Conservation (phyloP, 441 rosid species). For the Gossypium davidsonii region DNA sequence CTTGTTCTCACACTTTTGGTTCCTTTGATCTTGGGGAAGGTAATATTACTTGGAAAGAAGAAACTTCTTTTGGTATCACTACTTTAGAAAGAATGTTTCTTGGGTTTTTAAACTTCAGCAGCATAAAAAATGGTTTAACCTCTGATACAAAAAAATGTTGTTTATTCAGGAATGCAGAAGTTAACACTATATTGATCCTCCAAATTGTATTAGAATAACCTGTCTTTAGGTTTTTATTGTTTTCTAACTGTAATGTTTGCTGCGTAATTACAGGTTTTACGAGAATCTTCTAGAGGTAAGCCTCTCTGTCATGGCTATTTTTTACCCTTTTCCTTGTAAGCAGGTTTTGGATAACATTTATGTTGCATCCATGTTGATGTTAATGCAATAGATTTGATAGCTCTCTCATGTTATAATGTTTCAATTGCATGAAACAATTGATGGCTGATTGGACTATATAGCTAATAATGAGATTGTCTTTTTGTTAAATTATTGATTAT, state of each 20-base stretch:
- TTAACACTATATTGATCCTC: not conserved
- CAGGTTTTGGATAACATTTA: not conserved
- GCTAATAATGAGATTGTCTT: not conserved
- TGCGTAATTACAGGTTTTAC: conserved; percentile 48
- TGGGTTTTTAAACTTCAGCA: not conserved
- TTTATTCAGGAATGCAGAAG: not conserved
- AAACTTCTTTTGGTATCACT: not conserved
- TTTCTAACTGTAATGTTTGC: conserved; percentile 15
- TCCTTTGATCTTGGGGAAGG: conserved; percentile 88
- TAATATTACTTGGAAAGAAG: conserved; percentile 23
- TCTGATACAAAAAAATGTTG: not conserved
- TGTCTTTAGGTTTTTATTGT: conserved; percentile 7
- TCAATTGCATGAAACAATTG: conserved; percentile 1
- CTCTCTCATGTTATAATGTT: not conserved
- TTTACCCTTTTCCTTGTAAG: not conserved
- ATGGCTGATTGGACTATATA: not conserved
- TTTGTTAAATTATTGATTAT: not conserved
- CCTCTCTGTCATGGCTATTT: conserved; percentile 5
- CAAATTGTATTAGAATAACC: not conserved
- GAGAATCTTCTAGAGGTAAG: conserved; percentile 81
- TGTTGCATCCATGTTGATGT: not conserved
- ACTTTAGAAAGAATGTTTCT: not conserved
- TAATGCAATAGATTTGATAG: not conserved
- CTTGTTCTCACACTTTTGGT: conserved; percentile 64
- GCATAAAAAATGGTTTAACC: not conserved